Conservation (phyloP, 306 rosid species). For the Prunus padus region DNA sequence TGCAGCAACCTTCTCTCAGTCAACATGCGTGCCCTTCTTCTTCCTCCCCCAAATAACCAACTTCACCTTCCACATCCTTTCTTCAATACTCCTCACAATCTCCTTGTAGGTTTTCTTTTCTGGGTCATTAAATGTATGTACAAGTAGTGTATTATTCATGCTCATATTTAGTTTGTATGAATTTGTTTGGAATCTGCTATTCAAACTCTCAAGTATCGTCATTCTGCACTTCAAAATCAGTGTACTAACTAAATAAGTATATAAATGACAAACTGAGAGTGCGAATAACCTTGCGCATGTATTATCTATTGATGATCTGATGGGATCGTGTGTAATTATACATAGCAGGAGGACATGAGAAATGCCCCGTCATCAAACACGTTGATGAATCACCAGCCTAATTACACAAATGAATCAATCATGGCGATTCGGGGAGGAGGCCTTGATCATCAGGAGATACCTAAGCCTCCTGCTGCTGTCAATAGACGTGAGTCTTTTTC, state of each 20-base stretch:
- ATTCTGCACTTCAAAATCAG: neutral
- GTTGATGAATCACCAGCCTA: slow-evolving; percentile 54
- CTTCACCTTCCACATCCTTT: slow-evolving; percentile 66
- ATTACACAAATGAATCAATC: slow-evolving; percentile 35
- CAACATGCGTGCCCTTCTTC: slow-evolving; percentile 69
- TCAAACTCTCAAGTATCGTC: neutral
- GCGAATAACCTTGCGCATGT: neutral
- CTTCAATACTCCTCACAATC: slow-evolving; percentile 62
- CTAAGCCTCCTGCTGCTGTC: slow-evolving; percentile 64
- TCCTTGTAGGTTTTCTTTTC: slow-evolving; percentile 40
- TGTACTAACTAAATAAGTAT: neutral
- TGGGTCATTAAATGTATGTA: neutral
- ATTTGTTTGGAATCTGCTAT: neutral
- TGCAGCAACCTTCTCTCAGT: slow-evolving; percentile 91
- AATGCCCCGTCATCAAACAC: slow-evolving; percentile 57
- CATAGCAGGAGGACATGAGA: slow-evolving; percentile 78
- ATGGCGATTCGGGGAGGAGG: slow-evolving; percentile 53
- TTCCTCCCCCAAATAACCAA: slow-evolving; percentile 59
- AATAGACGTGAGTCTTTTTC: slow-evolving; percentile 66
- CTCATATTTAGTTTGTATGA: neutral
- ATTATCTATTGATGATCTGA: neutral
- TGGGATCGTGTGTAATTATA: neutral
- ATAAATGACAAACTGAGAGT: neutral
- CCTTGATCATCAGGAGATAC: slow-evolving; percentile 48
- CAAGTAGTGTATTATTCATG: neutral